These are phyloP conservation scores for Suhomyces panamericanus DNA, from an alignment of 1,139 yeast genomes.

Conservation along the genomic window DNA sequence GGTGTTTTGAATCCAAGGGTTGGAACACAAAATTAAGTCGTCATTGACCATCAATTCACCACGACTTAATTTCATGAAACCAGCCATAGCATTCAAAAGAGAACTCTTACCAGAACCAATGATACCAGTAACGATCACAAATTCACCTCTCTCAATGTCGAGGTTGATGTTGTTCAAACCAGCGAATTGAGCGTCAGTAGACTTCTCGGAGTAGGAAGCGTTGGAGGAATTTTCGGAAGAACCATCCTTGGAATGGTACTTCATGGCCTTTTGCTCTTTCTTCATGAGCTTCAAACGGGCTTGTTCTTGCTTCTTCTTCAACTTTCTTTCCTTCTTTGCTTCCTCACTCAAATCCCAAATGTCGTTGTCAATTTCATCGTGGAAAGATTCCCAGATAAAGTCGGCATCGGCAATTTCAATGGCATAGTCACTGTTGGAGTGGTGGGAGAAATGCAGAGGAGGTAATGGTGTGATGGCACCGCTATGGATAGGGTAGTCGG, in stretches of 20 bases:
- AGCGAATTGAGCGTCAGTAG: constrained; percentile 21
- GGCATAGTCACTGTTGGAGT: constrained; percentile 11
- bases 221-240: constrained; percentile 15
- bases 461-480: constrained; percentile 5
- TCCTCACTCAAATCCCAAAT: constrained; percentile 29
- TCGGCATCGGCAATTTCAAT: constrained; percentile 33
- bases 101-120: constrained; percentile 46
- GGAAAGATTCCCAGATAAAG: constrained; percentile 39
- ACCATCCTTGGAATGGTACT: constrained; percentile 12
- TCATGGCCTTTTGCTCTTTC: constrained; percentile 19
- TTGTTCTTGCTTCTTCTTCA: constrained; percentile 16
- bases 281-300: constrained; percentile 16
- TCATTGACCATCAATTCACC: constrained; percentile 32
- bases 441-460: neutral
- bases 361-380: constrained; percentile 28
- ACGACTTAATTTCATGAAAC: constrained; percentile 35
- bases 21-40: constrained; percentile 33
- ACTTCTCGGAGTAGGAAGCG: constrained; percentile 14
- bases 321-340: constrained; percentile 16
- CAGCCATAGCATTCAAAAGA: constrained; percentile 38
- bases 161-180: constrained; percentile 37
- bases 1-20: constrained; percentile 50
- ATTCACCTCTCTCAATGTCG: constrained; percentile 30
- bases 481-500: neutral
- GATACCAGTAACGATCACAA: constrained; percentile 41